Evolutionary conservation across 2,329 filamentous ascomycete species (phyloP).

Genomic region (Bipolaris bicolor): DNA sequence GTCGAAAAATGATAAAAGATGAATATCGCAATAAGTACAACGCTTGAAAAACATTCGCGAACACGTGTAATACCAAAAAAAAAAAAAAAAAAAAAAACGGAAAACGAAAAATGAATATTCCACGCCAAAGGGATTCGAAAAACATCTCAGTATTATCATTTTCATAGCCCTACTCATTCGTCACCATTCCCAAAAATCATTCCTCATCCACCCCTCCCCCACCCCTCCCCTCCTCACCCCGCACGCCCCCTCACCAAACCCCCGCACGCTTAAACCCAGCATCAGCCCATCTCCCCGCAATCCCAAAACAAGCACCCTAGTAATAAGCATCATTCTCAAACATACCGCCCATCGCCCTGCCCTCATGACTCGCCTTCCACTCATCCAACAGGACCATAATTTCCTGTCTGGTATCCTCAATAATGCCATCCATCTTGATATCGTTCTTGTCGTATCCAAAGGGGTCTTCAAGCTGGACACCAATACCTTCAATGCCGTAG

Average conservation of each 20-base stretch:
- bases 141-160: no score
- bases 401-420: conserved; percentile 65
- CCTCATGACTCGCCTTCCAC: conserved; percentile 56
- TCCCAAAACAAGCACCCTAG: not conserved
- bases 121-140: no score
- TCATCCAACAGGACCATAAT: conserved; percentile 64
- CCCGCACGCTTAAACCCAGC: not conserved
- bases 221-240: no score
- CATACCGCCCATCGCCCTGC: conserved; percentile 41
- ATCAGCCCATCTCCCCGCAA: not conserved
- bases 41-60: no score
- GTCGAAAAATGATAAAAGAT: no score
- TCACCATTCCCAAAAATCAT: no score
- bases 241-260: not conserved
- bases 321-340: conserved; percentile 29
- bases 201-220: no score
- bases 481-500: conserved; percentile 69
- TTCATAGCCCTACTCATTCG: no score
- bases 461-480: conserved; percentile 68
- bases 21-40: no score
- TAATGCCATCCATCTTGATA: conserved; percentile 71
- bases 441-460: conserved; percentile 71
- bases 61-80: no score
- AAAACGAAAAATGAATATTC: no score
- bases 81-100: no score